phyloP scores from a whole-genome alignment of 768 basidiomycete species.

The Cubamyces lactineus region DNA sequence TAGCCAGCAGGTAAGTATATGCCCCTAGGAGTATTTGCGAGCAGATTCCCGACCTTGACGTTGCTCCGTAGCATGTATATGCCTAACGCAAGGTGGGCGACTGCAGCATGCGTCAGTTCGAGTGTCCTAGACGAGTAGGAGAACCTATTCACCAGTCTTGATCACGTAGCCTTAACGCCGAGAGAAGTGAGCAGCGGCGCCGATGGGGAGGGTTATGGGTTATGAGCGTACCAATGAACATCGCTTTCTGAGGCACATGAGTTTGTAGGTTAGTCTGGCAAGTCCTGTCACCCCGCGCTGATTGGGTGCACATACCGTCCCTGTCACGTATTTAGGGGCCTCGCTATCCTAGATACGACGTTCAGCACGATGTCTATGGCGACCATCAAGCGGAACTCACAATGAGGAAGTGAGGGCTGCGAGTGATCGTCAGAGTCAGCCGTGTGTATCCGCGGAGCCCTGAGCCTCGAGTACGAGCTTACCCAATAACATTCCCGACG shows the following conservation, averaged over 20 bases:
- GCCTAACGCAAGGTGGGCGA: slow-evolving; percentile 18
- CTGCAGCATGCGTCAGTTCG: neutral
- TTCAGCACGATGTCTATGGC: neutral
- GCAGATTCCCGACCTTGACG: slow-evolving; percentile 11
- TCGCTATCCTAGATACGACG: slow-evolving; percentile 15
- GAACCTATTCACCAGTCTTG: slow-evolving; percentile 18
- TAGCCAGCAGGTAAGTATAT: neutral
- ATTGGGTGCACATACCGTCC: slow-evolving; percentile 11
- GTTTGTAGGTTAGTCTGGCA: neutral
- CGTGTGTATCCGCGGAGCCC: too few relatives aligned
- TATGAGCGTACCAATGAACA: slow-evolving; percentile 23
- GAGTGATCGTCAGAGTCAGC: neutral
- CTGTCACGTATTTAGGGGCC: slow-evolving; percentile 23
- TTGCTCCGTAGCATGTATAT: slow-evolving; percentile 27
- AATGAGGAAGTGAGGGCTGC: slow-evolving; percentile 24
- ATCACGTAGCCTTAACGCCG: slow-evolving; percentile 20
- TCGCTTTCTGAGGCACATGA: slow-evolving; percentile 4
- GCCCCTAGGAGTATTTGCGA: neutral
- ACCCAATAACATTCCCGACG: slow-evolving; percentile 27
- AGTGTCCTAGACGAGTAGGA: neutral
- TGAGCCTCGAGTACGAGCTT: neutral
- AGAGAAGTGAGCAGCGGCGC: too few relatives aligned
- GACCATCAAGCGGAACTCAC: neutral
- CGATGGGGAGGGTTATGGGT: too few relatives aligned
- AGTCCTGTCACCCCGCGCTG: neutral